Evolutionary conservation across 371 early-diverging fungal species (phyloP).

Genomic region (Blakeslea trispora): DNA sequence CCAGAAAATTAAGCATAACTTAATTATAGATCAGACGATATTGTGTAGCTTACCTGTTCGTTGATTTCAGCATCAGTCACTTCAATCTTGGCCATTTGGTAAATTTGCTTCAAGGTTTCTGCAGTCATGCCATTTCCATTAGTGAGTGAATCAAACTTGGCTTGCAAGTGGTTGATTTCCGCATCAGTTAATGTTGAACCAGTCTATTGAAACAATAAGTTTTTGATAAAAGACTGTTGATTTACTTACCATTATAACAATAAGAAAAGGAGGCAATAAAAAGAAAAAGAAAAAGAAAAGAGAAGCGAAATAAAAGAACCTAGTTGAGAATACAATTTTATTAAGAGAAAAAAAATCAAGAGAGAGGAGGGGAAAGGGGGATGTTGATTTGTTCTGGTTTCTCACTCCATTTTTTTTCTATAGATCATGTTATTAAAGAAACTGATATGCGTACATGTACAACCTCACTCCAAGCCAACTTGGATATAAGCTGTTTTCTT

Average conservation of each 20-base stretch:
- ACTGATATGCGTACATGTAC: conserved; percentile 6
- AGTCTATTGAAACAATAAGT: conserved; percentile 15
- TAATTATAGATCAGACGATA: too few species aligned
- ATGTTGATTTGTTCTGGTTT: background rate
- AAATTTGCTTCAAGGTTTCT: conserved; percentile 22
- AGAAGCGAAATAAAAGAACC: too few species aligned
- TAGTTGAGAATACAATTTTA: conserved; percentile 12
- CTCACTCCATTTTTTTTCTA: conserved; percentile 1
- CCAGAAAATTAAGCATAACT: too few species aligned
- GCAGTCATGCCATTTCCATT: conserved; percentile 24
- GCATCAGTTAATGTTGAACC: conserved; percentile 20
- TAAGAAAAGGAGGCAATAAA: background rate
- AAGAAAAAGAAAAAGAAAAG: background rate
- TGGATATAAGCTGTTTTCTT: too few species aligned
- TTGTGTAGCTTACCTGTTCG: conserved; percentile 28
- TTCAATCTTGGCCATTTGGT: conserved; percentile 19
- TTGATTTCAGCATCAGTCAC: conserved; percentile 26
- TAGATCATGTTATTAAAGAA: conserved; percentile 12
- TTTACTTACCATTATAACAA: conserved; percentile 21
- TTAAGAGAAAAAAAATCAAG: conserved; percentile 6
- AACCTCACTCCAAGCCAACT: conserved; percentile 18
- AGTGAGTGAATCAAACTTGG: conserved; percentile 22
- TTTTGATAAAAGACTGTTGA: too few species aligned
- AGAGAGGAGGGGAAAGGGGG: too few species aligned
- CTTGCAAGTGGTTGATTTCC: conserved; percentile 27